A percentile compares a stretch with the other conserved stretches of the same genome.
Conservation (phyloP, 192 early-diverging fungal species). For the Coemansia sp. region DNA sequence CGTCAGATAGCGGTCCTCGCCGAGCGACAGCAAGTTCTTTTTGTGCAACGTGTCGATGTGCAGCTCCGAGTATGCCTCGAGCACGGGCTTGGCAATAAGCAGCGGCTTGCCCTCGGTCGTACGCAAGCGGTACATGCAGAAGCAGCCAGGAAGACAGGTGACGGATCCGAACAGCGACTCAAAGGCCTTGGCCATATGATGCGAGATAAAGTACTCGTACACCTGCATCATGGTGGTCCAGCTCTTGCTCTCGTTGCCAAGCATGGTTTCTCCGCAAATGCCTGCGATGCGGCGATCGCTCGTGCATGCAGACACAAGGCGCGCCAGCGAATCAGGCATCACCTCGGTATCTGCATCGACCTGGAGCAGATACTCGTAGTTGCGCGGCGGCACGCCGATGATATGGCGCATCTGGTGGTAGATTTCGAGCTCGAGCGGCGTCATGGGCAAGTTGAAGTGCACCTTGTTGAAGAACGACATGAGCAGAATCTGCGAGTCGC, state of each 20-base stretch:
- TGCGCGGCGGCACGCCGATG: constrained; percentile 82
- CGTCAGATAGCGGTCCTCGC: constrained; percentile 97
- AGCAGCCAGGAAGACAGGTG: constrained; percentile 84
- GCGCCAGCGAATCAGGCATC: constrained; percentile 80
- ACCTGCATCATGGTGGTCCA: constrained; percentile 99
- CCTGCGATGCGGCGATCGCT: constrained; percentile 78
- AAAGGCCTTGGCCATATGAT: constrained; percentile 90
- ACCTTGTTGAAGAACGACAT: constrained; percentile 97
- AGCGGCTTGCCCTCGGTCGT: constrained; percentile 64
- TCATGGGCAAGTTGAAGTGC: constrained; percentile 89
- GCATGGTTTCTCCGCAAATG: constrained; percentile 91
- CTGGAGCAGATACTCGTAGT: constrained; percentile 78
- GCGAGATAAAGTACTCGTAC: constrained; percentile 90
- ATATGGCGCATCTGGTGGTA: constrained; percentile 98
- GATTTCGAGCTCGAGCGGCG: constrained; percentile 91
- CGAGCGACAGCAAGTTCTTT: constrained; percentile 94
- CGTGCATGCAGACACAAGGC: constrained; percentile 79
- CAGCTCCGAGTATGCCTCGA: constrained; percentile 89
- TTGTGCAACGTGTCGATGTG: constrained; percentile 93
- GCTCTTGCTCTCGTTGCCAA: constrained; percentile 84
- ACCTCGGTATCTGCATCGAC: constrained; percentile 87
- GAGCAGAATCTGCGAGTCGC: constrained; percentile 94
- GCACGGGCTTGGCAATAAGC: constrained; percentile 73
- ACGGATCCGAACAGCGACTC: constrained; percentile 79
- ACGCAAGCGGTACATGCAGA: constrained; percentile 83